Conservation (phyloP, 352 stramenopile species). For the Globisporangium cystogenes region DNA sequence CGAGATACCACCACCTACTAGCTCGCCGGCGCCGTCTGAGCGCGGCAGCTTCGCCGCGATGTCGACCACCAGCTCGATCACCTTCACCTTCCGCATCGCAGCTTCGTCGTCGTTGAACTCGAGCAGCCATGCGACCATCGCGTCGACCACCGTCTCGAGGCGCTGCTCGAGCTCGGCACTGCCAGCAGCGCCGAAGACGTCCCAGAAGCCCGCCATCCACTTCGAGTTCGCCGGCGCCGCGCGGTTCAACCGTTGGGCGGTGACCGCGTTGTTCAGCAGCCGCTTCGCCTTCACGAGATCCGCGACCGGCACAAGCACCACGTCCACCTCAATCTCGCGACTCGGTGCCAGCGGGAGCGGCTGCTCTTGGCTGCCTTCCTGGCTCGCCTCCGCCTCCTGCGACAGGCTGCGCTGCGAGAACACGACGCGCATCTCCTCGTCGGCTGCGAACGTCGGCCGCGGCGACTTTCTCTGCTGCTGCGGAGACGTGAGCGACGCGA, state of each 20-base stretch:
- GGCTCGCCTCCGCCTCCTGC: neutral
- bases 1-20: conserved; percentile 4
- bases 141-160: conserved; percentile 32
- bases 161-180: conserved; percentile 27
- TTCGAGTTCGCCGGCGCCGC: conserved; percentile 12
- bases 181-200: conserved; percentile 20
- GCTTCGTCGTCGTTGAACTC: conserved; percentile 3
- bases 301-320: neutral
- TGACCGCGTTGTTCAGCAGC: conserved; percentile 18
- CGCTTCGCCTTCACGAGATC: neutral
- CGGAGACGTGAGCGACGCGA: neutral
- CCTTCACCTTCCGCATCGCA: conserved; percentile 7
- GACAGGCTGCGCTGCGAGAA: conserved; percentile 6
- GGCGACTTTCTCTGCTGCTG: neutral
- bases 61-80: conserved; percentile 15
- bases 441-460: neutral
- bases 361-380: neutral
- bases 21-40: neutral
- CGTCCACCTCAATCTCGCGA: neutral
- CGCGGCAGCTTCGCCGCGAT: conserved; percentile 13
- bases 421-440: conserved; percentile 3
- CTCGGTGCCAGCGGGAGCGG: neutral
- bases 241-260: conserved; percentile 15
- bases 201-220: conserved; percentile 26
- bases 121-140: conserved; percentile 29